Base-by-base conservation (phyloP, 441 rosid genomes). In the Pelargonium australe region DNA sequence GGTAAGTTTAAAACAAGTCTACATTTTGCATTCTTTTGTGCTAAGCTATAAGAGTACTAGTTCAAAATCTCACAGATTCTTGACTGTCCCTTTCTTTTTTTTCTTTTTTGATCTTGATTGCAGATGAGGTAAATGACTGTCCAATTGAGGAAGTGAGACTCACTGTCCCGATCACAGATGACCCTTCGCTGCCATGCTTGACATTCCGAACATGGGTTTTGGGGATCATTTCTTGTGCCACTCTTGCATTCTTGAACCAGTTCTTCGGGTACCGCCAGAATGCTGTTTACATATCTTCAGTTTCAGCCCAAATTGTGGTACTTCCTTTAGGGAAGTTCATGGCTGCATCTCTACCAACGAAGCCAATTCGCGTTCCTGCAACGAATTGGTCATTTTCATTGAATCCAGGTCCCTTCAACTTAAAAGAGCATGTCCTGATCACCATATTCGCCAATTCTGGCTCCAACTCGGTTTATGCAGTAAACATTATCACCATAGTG, bases 271-370 rank as follows among this genome's bases (percentile, higher is more conserved):
- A 68, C 64, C 80, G 81, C 53, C 81, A 82, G 64, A 84, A 83
- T 5, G 25, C 71, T 0, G 74, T 80, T 1, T 73, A 28, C 45
- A 64, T 86, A 8, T 68, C 80, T 1, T 73, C 87, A 2, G 77
- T 84, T 44, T 66, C 79, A 2, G 84, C 80, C 63, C 84, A 84
- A 69, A 86, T 86, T 53, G 64, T 53, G 7, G 80, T 78, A 1
- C 82, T 83, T n/a, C 89, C 87, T 3, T n/a, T 78, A 0, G 86
- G 84, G 58, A 82, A 75, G 40, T 43, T 82, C n/a, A 85, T 85
- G 89, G 89, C 81, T 0, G 79, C 79, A 19, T 41, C 69, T 69
- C 73, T 84, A 2, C 86, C 85, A 0, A 66, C 12, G 3, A 82
- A 64, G 40, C 1, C 6, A 0, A 4, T 84, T 2, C 14, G 31